Conservation (phyloP, 2,329 filamentous ascomycete genomes). For the Cladosporium sp. region DNA sequence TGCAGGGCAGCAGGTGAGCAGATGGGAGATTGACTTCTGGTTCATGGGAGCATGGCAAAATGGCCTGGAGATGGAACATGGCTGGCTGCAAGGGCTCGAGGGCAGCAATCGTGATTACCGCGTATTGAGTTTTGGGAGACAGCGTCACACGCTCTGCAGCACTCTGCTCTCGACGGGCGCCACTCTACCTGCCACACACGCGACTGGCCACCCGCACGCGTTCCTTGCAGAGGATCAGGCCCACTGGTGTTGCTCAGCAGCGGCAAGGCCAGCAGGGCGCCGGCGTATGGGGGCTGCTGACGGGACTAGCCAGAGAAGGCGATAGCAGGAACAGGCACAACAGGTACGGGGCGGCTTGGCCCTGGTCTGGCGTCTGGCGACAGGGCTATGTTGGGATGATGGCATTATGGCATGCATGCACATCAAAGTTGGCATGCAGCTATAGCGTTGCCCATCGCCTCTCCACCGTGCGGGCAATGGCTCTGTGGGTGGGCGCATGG, state of each 20-base stretch:
- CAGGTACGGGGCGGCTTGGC: neutral
- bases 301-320: neutral
- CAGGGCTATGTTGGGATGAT: neutral
- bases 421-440: constrained; percentile 11
- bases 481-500: neutral
- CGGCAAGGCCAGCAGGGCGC: neutral
- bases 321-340: neutral
- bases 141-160: neutral
- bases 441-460: constrained; percentile 7
- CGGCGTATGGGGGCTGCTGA: constrained; percentile 8
- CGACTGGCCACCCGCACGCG: neutral
- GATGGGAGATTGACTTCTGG: constrained; percentile 5
- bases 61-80: neutral
- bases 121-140: neutral
- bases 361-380: neutral
- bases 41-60: constrained; percentile 2
- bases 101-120: neutral
- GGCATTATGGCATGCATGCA: neutral
- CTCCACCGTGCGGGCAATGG: neutral
- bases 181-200: constrained; percentile 17
- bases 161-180: neutral
- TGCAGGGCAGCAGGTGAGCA: constrained; percentile 3
- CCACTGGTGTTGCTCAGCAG: constrained; percentile 16
- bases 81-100: neutral
- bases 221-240: constrained; percentile 18